phyloP scores from a whole-genome alignment of 2,329 filamentous ascomycete genomes.

The Phialemoniopsis sp. region DNA sequence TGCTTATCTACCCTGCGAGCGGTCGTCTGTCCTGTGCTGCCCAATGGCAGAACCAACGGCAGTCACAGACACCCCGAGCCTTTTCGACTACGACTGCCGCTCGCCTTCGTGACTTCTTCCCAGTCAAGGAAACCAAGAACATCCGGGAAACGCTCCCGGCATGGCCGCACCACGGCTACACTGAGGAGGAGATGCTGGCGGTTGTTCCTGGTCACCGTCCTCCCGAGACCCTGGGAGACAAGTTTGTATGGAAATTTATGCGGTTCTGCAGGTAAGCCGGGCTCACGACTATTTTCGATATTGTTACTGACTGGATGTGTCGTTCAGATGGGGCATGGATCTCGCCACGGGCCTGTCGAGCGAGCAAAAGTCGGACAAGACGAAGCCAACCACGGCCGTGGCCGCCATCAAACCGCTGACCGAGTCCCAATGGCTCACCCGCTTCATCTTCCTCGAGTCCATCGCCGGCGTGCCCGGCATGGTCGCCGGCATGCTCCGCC shows the following conservation, averaged over 20 bases:
- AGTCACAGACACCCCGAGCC: slow-evolving; percentile 14
- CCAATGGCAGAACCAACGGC: neutral
- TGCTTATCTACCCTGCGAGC: slow-evolving; percentile 9
- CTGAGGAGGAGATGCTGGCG: slow-evolving; percentile 70
- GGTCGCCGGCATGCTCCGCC: slow-evolving; percentile 91
- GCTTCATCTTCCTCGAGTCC: slow-evolving; percentile 91
- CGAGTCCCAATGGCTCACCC: slow-evolving; percentile 81
- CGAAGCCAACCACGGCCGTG: slow-evolving; percentile 50
- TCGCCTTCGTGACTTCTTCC: slow-evolving; percentile 58
- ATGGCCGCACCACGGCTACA: slow-evolving; percentile 72
- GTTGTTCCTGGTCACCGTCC: slow-evolving; percentile 75
- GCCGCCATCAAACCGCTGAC: slow-evolving; percentile 60
- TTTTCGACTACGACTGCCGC: slow-evolving; percentile 46
- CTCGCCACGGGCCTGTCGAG: slow-evolving; percentile 69
- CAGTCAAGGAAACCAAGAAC: slow-evolving; percentile 52
- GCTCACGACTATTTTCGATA: too few species aligned
- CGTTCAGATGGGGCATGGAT: slow-evolving; percentile 73
- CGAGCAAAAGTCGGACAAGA: slow-evolving; percentile 63
- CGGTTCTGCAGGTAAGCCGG: slow-evolving; percentile 42
- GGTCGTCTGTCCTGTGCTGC: neutral
- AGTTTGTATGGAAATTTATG: slow-evolving; percentile 72
- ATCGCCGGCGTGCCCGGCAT: slow-evolving; percentile 95
- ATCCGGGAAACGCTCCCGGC: slow-evolving; percentile 61
- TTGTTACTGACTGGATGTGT: too few species aligned
- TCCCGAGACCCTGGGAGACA: slow-evolving; percentile 70